Percentiles rank a stretch among this genome's conserved stretches.
phyloP scores from a whole-genome alignment of 495 filamentous ascomycete genomes.

The Hypomontagnella monticulosa region DNA sequence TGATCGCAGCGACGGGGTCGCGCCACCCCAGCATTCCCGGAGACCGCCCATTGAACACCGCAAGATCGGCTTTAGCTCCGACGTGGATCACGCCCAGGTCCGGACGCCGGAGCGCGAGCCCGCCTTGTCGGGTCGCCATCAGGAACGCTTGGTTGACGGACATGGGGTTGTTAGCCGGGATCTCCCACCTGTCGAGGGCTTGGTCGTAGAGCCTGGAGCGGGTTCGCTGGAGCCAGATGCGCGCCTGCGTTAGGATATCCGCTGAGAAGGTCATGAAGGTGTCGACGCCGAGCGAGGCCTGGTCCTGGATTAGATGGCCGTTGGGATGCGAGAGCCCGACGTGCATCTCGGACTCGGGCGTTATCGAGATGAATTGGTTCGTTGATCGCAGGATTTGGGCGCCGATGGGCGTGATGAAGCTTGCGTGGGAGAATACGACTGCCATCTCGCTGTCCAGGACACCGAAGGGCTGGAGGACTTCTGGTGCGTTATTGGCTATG shows the following conservation, averaged over 20 bases:
- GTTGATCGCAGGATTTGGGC: constrained; percentile 42
- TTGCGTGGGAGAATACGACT: constrained; percentile 55
- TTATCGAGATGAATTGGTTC: constrained; percentile 53
- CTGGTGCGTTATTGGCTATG: constrained; percentile 46
- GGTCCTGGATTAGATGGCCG: constrained; percentile 47
- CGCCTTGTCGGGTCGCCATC: constrained; percentile 59
- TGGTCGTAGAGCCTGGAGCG: constrained; percentile 46
- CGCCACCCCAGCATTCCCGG: constrained; percentile 59
- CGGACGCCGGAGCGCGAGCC: constrained; percentile 52
- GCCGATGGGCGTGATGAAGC: constrained; percentile 44
- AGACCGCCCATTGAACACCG: constrained; percentile 58
- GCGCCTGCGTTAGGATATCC: constrained; percentile 51
- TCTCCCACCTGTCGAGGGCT: constrained; percentile 48
- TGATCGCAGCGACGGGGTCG: constrained; percentile 62
- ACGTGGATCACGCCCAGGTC: constrained; percentile 58
- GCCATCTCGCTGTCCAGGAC: constrained; percentile 49
- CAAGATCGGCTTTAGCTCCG: constrained; percentile 61
- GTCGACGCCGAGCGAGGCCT: constrained; percentile 49
- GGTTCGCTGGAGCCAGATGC: constrained; percentile 51
- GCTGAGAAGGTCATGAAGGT: constrained; percentile 48
- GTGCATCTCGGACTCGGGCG: constrained; percentile 54
- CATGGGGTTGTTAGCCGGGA: constrained; percentile 54
- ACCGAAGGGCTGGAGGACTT: constrained; percentile 42
- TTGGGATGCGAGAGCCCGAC: constrained; percentile 47
- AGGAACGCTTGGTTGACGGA: constrained; percentile 61